phyloP scores from a whole-genome alignment of 2,329 filamentous ascomycete genomes.

The Aspergillus brunneoviolaceus region DNA sequence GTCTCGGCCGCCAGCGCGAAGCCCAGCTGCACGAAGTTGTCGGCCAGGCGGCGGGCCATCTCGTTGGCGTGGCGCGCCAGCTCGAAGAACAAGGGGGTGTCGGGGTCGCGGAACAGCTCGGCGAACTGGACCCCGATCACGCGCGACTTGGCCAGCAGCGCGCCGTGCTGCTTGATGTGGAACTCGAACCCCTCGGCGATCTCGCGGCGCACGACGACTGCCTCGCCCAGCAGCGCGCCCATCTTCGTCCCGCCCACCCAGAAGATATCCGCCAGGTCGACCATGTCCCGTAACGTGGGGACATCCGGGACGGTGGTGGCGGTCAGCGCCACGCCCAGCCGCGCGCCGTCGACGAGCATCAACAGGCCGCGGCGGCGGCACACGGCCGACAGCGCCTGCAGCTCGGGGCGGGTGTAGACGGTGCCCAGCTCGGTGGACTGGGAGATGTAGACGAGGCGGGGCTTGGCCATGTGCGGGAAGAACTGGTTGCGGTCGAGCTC shows the following conservation, averaged over 20 bases:
- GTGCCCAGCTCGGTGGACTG: constrained; percentile 55
- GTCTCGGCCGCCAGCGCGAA: constrained; percentile 47
- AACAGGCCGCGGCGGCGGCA: constrained; percentile 46
- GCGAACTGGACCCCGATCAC: constrained; percentile 53
- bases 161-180: constrained; percentile 54
- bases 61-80: constrained; percentile 48
- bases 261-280: constrained; percentile 53
- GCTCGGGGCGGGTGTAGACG: constrained; percentile 47
- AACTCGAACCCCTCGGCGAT: constrained; percentile 52
- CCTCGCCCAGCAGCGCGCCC: constrained; percentile 52
- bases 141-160: constrained; percentile 51
- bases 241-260: constrained; percentile 58
- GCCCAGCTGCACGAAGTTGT: constrained; percentile 44
- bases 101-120: constrained; percentile 46
- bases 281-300: constrained; percentile 46
- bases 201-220: constrained; percentile 49
- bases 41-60: constrained; percentile 47
- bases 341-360: constrained; percentile 51
- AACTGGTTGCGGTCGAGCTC: constrained; percentile 52
- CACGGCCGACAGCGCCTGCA: constrained; percentile 43
- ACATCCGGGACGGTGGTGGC: constrained; percentile 41
- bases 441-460: constrained; percentile 53
- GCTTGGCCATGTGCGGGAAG: constrained; percentile 54
- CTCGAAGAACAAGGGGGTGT: constrained; percentile 43
- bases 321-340: constrained; percentile 47